These are phyloP conservation scores for Verticillium nonalfalfae DNA, from an alignment of 2,329 filamentous ascomycete species.

Conservation along the genomic window DNA sequence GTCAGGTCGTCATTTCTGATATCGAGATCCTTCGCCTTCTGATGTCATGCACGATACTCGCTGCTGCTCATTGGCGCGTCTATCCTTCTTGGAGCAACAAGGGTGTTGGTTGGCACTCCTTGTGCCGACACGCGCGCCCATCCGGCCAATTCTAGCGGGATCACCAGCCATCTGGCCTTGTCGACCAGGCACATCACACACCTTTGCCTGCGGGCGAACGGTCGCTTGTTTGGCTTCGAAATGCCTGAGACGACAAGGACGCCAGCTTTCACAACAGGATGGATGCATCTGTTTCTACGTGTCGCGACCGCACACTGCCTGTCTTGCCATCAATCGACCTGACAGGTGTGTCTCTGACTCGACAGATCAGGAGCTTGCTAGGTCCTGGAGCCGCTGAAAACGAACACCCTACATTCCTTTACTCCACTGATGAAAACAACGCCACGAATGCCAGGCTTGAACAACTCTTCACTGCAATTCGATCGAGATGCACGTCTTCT, in stretches of 20 bases:
- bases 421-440: neutral
- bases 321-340: neutral
- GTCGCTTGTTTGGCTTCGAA: too few species aligned
- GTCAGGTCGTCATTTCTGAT: neutral
- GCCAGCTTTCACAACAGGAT: too few species aligned
- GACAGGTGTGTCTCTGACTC: neutral
- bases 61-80: neutral
- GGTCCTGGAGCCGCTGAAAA: neutral
- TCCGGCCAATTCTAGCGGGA: neutral
- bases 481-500: too few species aligned
- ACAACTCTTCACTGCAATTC: neutral
- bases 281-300: too few species aligned
- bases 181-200: too few species aligned
- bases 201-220: too few species aligned
- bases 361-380: neutral
- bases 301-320: too few species aligned
- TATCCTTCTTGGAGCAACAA: neutral
- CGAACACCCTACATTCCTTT: neutral
- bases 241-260: too few species aligned
- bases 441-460: neutral
- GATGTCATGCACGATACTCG: neutral
- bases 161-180: neutral
- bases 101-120: too few species aligned
- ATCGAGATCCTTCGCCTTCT: neutral
- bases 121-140: too few species aligned